phyloP scores from a whole-genome alignment of 2,329 filamentous ascomycete species.

The Phyllosticta citrichinensis region DNA sequence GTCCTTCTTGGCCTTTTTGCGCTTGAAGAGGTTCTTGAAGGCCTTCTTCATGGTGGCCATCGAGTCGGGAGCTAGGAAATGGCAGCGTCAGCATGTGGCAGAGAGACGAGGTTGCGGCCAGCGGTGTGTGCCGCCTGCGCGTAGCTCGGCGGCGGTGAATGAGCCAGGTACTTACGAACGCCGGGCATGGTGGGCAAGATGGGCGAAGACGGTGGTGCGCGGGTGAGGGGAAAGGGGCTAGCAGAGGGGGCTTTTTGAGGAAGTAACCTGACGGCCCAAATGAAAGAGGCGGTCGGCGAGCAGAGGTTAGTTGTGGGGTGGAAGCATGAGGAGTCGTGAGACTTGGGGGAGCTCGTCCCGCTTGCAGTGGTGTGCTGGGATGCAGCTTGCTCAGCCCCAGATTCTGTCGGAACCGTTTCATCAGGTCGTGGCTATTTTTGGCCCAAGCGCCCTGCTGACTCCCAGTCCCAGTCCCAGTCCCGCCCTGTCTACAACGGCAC shows the following conservation, averaged over 20 bases:
- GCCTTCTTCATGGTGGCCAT: slow-evolving; percentile 27
- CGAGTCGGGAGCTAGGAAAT: slow-evolving; percentile 24
- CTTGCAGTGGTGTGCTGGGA: slow-evolving; percentile 2
- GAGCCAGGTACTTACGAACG: slow-evolving; percentile 25
- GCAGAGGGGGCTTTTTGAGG: slow-evolving; percentile 5
- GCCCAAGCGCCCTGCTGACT: slow-evolving; percentile 10
- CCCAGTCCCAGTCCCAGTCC: too few species aligned
- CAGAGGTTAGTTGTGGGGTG: not conserved
- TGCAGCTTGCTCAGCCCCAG: slow-evolving; percentile 11
- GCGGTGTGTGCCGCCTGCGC: not conserved
- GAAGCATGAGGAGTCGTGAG: slow-evolving; percentile 7
- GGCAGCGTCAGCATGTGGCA: too few species aligned
- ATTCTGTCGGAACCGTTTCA: slow-evolving; percentile 9
- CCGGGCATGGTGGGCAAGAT: slow-evolving; percentile 24
- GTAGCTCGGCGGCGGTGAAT: not conserved
- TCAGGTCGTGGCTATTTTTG: slow-evolving; percentile 8
- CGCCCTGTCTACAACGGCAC: not conserved
- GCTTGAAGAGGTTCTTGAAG: slow-evolving; percentile 28
- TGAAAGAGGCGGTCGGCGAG: slow-evolving; percentile 9
- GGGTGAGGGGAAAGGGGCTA: not conserved
- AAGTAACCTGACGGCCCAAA: slow-evolving; percentile 4
- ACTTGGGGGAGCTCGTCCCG: slow-evolving; percentile 8
- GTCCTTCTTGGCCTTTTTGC: slow-evolving; percentile 12
- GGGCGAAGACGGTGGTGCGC: not conserved
- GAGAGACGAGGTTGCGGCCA: not conserved